Conservation (phyloP, 176 grass and related monocot species). For the Carex littledalei region DNA sequence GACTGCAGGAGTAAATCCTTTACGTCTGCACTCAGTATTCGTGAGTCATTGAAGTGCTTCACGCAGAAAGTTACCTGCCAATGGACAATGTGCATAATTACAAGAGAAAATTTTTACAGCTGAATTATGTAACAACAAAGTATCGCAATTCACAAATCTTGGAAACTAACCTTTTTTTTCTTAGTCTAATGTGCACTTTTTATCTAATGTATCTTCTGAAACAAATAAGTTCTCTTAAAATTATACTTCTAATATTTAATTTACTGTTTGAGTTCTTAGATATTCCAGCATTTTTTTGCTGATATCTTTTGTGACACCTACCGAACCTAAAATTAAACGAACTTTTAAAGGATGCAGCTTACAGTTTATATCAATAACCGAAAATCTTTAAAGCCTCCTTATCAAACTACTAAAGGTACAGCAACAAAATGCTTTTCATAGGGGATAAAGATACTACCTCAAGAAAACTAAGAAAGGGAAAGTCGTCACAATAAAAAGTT, state of each 20-base stretch:
- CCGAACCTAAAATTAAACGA: neutral
- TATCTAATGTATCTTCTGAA: neutral
- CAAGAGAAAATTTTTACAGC: neutral
- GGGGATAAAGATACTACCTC: neutral
- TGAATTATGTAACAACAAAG: neutral
- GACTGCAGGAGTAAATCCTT: conserved; percentile 81
- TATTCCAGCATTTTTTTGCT: neutral
- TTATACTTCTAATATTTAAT: neutral
- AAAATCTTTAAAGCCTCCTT: neutral
- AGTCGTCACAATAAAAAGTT: neutral
- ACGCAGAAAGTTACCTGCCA: conserved; percentile 69
- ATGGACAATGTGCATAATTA: neutral
- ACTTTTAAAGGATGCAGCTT: neutral
- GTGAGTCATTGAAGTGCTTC: conserved; percentile 75
- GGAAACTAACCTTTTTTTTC: neutral
- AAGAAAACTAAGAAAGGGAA: neutral
- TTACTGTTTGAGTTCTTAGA: neutral
- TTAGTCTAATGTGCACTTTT: neutral
- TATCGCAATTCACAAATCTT: neutral
- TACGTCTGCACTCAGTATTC: conserved; percentile 68
- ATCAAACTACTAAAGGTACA: neutral
- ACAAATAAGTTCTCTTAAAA: neutral
- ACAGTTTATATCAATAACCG: neutral
- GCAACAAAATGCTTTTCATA: neutral
- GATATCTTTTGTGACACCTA: neutral